Percentiles rank a stretch among this genome's conserved stretches.
phyloP scores from a whole-genome alignment of 139 green algal species.

The Micromonas pusilla region DNA sequence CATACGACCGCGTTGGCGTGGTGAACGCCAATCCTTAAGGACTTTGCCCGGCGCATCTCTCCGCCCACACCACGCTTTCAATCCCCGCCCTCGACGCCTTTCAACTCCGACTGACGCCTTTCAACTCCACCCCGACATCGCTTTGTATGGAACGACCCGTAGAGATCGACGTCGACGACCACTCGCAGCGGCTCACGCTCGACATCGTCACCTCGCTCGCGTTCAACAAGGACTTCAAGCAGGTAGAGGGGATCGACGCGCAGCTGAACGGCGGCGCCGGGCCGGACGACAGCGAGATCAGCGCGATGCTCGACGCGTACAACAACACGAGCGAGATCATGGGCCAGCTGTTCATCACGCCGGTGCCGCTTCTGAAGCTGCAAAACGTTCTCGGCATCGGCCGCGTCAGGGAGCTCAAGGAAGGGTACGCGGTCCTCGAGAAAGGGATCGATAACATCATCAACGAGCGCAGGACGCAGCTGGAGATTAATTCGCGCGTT shows the following conservation, averaged over 20 bases:
- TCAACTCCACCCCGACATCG: no score
- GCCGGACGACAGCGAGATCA: neutral
- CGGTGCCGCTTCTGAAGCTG: slow-evolving; percentile 55
- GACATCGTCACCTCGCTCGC: slow-evolving; percentile 51
- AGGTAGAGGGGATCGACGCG: slow-evolving; percentile 5
- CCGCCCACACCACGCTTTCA: no score
- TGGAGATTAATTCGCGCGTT: slow-evolving; percentile 3
- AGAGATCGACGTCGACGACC: slow-evolving; percentile 48
- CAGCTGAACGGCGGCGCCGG: neutral
- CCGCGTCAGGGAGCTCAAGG: slow-evolving; percentile 42
- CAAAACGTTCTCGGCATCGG: slow-evolving; percentile 43
- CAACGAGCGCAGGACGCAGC: neutral
- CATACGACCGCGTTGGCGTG: no score
- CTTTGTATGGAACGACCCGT: no score
- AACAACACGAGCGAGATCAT: slow-evolving; percentile 41
- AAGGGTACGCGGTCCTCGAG: slow-evolving; percentile 30
- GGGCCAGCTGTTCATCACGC: slow-evolving; percentile 65
- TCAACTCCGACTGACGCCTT: no score
- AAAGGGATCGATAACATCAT: slow-evolving; percentile 39
- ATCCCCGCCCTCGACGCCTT: no score
- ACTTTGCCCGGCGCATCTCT: no score
- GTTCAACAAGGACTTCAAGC: slow-evolving; percentile 24
- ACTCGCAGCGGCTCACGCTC: slow-evolving; percentile 61
- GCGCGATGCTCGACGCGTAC: slow-evolving; percentile 9
- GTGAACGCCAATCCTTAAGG: no score